A percentile compares a stretch with the other conserved stretches of the same genome.
Evolutionary conservation across 2,329 filamentous ascomycete genomes (phyloP).

Genomic region (Parastagonospora nodorum): DNA sequence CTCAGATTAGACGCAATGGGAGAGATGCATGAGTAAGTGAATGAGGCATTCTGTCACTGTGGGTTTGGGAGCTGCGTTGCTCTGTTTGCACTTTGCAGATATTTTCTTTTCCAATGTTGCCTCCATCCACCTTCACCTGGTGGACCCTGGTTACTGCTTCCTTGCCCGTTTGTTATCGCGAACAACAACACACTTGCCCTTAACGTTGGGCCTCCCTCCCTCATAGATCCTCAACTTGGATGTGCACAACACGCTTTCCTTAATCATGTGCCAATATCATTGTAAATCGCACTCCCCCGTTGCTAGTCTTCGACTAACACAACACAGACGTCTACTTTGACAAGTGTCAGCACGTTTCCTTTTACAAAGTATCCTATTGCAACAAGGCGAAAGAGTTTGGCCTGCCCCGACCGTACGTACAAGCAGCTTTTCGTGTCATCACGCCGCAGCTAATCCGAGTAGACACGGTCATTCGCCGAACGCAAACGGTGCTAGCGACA

Average conservation of each 20-base stretch:
- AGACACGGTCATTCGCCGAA: constrained; percentile 24
- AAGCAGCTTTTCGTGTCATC: neutral
- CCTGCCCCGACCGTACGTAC: constrained; percentile 23
- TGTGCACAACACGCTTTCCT: constrained; percentile 9
- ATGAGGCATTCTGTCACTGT: no score
- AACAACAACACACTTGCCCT: constrained; percentile 2
- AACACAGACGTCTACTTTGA: constrained; percentile 34
- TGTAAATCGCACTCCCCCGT: constrained; percentile 5
- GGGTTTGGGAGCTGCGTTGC: no score
- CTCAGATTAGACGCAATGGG: no score
- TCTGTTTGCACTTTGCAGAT: no score
- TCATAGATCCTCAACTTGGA: neutral
- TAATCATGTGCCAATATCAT: constrained; percentile 42
- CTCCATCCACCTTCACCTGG: constrained; percentile 5
- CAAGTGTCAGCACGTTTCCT: constrained; percentile 37
- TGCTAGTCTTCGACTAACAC: neutral
- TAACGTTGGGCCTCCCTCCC: constrained; percentile 1
- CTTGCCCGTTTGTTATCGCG: constrained; percentile 4
- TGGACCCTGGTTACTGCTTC: constrained; percentile 6
- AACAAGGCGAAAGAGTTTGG: constrained; percentile 28
- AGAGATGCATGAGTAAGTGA: no score
- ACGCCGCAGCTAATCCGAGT: constrained; percentile 4
- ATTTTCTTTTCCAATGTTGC: neutral
- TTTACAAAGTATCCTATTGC: constrained; percentile 40
- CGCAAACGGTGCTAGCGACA: constrained; percentile 11